Base-by-base conservation (phyloP, 331 rosid genomes). In the Pyracantha coccinea region DNA sequence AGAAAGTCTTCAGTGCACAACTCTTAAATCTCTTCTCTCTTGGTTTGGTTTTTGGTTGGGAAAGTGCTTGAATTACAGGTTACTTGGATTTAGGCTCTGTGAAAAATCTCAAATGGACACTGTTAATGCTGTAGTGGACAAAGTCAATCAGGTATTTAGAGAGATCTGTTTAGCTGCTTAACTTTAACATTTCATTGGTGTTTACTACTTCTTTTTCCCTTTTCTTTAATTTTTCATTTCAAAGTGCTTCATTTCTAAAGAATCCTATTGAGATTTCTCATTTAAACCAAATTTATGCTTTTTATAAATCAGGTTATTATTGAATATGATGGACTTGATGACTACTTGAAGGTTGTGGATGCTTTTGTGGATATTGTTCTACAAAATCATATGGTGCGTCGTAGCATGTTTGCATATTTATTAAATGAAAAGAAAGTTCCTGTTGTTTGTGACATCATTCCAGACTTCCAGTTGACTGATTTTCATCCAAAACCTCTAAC, bases 71-170 rank as follows among this genome's bases (percentile, higher is more conserved):
- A 94, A 90, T 87, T 94, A 88, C 90, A 90, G 96, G 77, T 86
- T 94, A 83, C 92, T 92, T 63, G 99, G 99, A 59, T 85, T 94
- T 83, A 92, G 96, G 96, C 86, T 94, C 54, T 81, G 88, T 75
- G 99, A 92, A 77, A 77, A 72, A 76, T 85, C 82, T 67, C 79
- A 82, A 16, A 76, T 62, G 69, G 89, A 82, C 58, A 69, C 80
- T 71, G 76, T 79, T 76, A 82, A 55, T 78, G 80, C 74, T 62
- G 96, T 90, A 81, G 73, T 87, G 41, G 91, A 92, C 72, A 83
- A 83, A 79, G 80, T 89, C 80, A 77, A 85, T 73, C 87, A 90
- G 99, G 96, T 91, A 71, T 69, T 33, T 71, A 68, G 59, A 72
- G 58, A 69, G 77, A 25, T 82, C 74, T 27, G 13, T 59, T 80